Conservation (phyloP, 768 basidiomycete genomes). For the Lactifluus echinatus region DNA sequence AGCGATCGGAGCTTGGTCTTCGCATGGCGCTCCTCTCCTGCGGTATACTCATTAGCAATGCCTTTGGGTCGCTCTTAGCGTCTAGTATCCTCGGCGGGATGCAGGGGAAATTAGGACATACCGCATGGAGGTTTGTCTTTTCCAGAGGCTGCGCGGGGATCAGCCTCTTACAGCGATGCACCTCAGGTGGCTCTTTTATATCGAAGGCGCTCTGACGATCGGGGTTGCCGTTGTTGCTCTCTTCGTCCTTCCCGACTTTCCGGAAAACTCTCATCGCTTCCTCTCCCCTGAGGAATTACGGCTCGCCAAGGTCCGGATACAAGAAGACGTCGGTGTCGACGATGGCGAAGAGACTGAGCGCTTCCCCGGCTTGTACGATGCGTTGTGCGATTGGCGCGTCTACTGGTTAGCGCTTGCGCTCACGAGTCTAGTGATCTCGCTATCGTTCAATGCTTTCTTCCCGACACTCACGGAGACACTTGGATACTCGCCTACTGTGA, state of each 20-base stretch:
- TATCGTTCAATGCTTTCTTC: constrained; percentile 77
- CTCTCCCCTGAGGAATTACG: constrained; percentile 47
- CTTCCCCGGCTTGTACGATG: constrained; percentile 43
- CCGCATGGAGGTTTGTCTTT: constrained; percentile 58
- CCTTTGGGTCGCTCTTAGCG: constrained; percentile 72
- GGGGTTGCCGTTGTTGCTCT: constrained; percentile 44
- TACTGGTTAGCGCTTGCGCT: constrained; percentile 70
- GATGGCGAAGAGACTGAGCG: constrained; percentile 40
- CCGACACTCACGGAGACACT: constrained; percentile 69
- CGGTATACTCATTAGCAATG: constrained; percentile 71
- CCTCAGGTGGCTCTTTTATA: constrained; percentile 62
- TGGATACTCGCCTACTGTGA: constrained; percentile 54
- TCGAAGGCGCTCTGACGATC: constrained; percentile 55
- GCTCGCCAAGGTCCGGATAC: constrained; percentile 51
- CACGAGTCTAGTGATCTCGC: constrained; percentile 48
- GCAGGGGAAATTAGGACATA: constrained; percentile 57
- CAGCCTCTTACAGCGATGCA: not conserved
- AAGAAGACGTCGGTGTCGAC: constrained; percentile 51
- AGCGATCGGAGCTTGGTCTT: constrained; percentile 56
- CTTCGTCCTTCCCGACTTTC: constrained; percentile 70
- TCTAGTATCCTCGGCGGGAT: constrained; percentile 65
- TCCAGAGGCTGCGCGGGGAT: not conserved
- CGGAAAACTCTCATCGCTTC: constrained; percentile 49
- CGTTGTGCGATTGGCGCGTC: constrained; percentile 72
- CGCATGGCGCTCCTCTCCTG: constrained; percentile 61